phyloP scores from a whole-genome alignment of 192 early-diverging fungal genomes.

The Coemansia sp. region DNA sequence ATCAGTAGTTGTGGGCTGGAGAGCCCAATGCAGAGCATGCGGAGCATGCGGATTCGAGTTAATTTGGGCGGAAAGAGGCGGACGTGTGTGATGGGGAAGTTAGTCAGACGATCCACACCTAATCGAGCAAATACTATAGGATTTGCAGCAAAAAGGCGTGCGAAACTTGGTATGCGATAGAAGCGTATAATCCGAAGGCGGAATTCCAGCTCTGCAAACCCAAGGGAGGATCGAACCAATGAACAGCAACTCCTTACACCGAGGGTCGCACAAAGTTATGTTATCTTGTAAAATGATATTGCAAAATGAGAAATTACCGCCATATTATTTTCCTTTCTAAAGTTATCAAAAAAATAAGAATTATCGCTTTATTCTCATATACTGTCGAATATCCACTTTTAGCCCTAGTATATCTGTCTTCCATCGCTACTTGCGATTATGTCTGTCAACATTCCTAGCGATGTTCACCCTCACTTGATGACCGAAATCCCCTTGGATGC shows the following conservation, averaged over 20 bases:
- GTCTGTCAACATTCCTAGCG: neutral
- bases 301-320: too few species aligned
- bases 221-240: too few species aligned
- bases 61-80: neutral
- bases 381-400: neutral
- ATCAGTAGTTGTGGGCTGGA: neutral
- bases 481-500: slow-evolving; percentile 14
- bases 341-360: neutral
- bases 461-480: neutral
- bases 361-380: neutral
- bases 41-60: neutral
- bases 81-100: too few species aligned
- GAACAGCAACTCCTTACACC: too few species aligned
- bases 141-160: neutral
- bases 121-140: neutral
- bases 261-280: too few species aligned
- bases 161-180: neutral
- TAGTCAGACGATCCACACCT: neutral
- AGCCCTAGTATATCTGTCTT: neutral
- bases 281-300: neutral
- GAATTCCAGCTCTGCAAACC: too few species aligned
- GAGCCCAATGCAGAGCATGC: neutral
- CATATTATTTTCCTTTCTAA: neutral
- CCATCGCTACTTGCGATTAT: neutral
- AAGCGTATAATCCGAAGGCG: too few species aligned